Evolutionary conservation across 2,329 filamentous ascomycete species (phyloP).

Genomic region (Bipolaris sorokiniana): DNA sequence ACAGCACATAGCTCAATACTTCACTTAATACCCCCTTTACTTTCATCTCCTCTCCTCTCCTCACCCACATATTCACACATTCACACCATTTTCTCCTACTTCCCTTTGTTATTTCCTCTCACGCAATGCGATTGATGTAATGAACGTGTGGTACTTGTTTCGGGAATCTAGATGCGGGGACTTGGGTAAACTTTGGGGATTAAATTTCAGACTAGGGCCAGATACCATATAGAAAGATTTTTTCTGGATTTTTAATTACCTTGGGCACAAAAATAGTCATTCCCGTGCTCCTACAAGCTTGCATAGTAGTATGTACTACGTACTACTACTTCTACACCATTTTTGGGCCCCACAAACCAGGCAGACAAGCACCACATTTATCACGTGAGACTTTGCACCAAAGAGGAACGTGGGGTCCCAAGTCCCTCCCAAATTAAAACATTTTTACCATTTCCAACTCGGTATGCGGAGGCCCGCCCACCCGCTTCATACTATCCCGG

Average conservation of each 20-base stretch:
- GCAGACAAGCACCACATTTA: too few species aligned
- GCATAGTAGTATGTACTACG: neutral
- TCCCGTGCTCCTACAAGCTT: too few species aligned
- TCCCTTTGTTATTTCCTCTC: conserved; percentile 3
- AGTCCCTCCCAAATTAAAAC: too few species aligned
- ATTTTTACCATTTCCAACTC: too few species aligned
- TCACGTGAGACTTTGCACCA: too few species aligned
- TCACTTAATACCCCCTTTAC: conserved; percentile 12
- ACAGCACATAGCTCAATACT: conserved; percentile 7
- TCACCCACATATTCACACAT: too few species aligned
- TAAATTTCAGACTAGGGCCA: neutral
- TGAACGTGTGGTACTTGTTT: conserved; percentile 4
- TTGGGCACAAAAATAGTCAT: neutral
- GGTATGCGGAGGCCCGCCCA: too few species aligned
- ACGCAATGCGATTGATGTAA: conserved; percentile 16
- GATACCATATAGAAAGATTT: conserved; percentile 12
- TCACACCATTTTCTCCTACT: neutral
- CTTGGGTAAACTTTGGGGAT: neutral
- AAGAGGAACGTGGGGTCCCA: too few species aligned
- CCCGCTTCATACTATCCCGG: too few species aligned
- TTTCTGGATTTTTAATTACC: neutral
- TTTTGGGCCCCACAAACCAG: too few species aligned
- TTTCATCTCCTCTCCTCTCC: neutral
- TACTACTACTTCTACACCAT: neutral
- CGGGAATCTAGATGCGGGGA: neutral